Evolutionary conservation across 2,329 filamentous ascomycete genomes (phyloP), one percentile per base, ranked within the genome.

Genomic region (Rutstroemia sp.): DNA sequence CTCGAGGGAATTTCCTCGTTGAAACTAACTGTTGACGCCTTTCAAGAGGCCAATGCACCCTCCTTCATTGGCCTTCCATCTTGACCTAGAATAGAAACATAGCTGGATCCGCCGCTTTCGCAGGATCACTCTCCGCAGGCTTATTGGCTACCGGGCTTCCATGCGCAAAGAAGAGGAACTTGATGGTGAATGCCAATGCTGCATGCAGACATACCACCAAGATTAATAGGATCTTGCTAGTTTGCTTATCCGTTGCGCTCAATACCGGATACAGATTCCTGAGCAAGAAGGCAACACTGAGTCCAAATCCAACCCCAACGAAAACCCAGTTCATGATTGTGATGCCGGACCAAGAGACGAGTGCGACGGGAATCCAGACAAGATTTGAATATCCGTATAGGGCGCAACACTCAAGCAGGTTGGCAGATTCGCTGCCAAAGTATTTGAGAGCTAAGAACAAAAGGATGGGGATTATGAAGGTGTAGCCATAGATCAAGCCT

Each of bases 381-480:
- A 99, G 77, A 75, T 99, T 99, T 57, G 88, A 83, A 77, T 99
- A 99, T 54, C 94, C 94, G 72, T 97, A 99, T 38, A 99, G 77
- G 58, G 91, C 89, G 85, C 90, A 92, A 77, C 91, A 96, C 76
- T 99, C 94, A 63, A 99, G 81, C 58, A 99, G 76, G 73, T 96
- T 95, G 61, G 92, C 92, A 56, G 85, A 88, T 71, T 96, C 91
- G 72, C 90, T 94, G 57, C 92, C 92, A 73, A 96, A 97, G 86
- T 95, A 99, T 67, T 88, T 90, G 63, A 99, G 78, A 63, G 89
- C 87, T 19, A 86, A 87, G 85, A 92, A 99, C 34, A 99, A 81
- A 9, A 79, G 85, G 61, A 95, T 76, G 3, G 94, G 94, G 56
- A 99, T 84, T 61, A 96, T 77, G 60, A 87, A 80, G 1, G 94